Conservation (phyloP, 1,139 yeast genomes). For the Kodamaea sp. region DNA sequence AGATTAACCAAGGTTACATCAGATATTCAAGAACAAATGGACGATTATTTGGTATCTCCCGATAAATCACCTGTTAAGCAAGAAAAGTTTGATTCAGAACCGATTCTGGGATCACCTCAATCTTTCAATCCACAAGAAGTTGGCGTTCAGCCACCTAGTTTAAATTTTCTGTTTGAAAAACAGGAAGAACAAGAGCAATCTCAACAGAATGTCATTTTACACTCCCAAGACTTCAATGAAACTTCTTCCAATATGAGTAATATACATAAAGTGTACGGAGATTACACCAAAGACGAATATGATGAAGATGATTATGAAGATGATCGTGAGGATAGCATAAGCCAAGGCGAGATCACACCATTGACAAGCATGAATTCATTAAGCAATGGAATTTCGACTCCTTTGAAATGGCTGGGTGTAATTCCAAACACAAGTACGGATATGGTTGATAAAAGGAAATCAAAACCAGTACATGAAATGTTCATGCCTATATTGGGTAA, state of each 20-base stretch:
- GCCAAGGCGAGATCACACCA: conserved; percentile 26
- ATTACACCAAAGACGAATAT: conserved; percentile 16
- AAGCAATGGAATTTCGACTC: conserved; percentile 14
- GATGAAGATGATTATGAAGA: conserved; percentile 15
- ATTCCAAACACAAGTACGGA: conserved; percentile 5
- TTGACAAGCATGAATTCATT: conserved; percentile 39
- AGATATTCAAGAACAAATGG: conserved; percentile 34
- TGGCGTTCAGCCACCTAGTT: no score
- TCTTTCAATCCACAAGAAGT: no score
- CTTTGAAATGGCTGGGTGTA: conserved; percentile 1
- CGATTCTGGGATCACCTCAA: no score
- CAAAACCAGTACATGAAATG: conserved; percentile 38
- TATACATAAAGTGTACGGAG: conserved; percentile 2
- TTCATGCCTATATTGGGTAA: conserved; percentile 48
- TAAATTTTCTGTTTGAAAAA: no score
- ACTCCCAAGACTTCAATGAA: conserved; percentile 1
- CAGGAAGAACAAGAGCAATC: conserved; percentile 5
- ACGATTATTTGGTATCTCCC: not conserved
- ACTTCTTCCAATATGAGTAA: conserved; percentile 1
- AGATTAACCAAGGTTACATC: conserved; percentile 39
- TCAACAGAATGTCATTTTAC: conserved; percentile 3
- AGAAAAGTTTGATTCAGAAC: conserved; percentile 5
- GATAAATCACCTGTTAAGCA: conserved; percentile 2
- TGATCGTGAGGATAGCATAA: conserved; percentile 3
- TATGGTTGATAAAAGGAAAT: conserved; percentile 21